phyloP scores from a whole-genome alignment of 257 asterid genomes.

The Voacanga thouarsii region DNA sequence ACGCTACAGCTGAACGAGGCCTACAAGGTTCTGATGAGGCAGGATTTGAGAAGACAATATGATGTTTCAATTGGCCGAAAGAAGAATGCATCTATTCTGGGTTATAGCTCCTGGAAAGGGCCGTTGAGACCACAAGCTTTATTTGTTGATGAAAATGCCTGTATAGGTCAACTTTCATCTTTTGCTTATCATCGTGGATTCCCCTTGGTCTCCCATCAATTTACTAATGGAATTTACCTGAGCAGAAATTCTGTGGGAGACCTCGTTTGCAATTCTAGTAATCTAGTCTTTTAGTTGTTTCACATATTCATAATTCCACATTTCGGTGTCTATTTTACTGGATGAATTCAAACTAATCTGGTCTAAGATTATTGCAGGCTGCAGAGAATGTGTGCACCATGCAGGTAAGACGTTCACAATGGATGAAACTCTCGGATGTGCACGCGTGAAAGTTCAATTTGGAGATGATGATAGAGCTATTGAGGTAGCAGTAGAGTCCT shows the following conservation, averaged over 20 bases:
- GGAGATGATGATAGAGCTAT: slow-evolving; percentile 44
- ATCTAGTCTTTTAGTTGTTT: no score
- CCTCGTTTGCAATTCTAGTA: no score
- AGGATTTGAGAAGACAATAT: slow-evolving; percentile 39
- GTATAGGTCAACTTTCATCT: slow-evolving; percentile 34
- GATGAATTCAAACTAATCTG: no score
- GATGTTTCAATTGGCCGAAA: slow-evolving; percentile 34
- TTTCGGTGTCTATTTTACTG: not conserved
- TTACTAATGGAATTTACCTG: no score
- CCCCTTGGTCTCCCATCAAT: not conserved
- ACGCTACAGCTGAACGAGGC: slow-evolving; percentile 53
- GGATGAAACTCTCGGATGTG: slow-evolving; percentile 61
- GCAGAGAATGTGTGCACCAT: slow-evolving; percentile 56
- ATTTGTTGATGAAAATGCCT: slow-evolving; percentile 56
- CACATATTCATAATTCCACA: not conserved
- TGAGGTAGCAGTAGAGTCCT: slow-evolving; percentile 27
- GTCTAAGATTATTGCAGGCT: slow-evolving; percentile 33
- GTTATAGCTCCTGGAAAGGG: slow-evolving; percentile 49
- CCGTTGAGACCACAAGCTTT: slow-evolving; percentile 50
- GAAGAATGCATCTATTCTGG: slow-evolving; percentile 16
- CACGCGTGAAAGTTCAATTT: slow-evolving; percentile 50
- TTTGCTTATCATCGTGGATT: not conserved
- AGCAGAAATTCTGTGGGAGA: no score
- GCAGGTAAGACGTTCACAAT: slow-evolving; percentile 53
- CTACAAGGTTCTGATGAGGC: slow-evolving; percentile 39